Evolutionary conservation across 805 yeast species (phyloP), one percentile per base, ranked within the genome.

Genomic region (Diddensiella transvaalensis): DNA sequence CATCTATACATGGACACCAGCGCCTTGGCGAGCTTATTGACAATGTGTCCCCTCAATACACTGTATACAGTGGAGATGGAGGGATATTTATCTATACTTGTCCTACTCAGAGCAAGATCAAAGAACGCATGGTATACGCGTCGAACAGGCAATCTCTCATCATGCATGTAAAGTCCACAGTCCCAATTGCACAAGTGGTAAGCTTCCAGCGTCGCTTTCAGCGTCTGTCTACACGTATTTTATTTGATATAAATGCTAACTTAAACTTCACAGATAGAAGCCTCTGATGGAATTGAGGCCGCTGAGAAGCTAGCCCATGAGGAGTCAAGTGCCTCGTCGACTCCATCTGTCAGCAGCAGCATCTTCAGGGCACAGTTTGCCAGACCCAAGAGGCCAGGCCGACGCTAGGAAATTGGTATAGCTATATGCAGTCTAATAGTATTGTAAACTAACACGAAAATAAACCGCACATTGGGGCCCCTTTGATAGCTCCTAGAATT

Each of bases 61-160:
- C 79, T 24, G 46, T 63, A 23, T 53, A 44, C 38, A 47, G 48
- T 35, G 50, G 57, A 37, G 56, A 74, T 70, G 67, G 68, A 4
- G 32, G 18, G 4, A 41, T 78, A 29, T 89, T 91, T 64, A 78
- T 90, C 26, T 87, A 87, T 63, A 76, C 91, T 4, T 90, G 96
- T 65, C 98, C 99, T 2, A 80, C 95, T 0, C 89, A 90, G 1
- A 83, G 96, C 38, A 83, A 82, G 66, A 93, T 93, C 36, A 85
- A 83, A 65, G 93, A 89, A 45, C 77, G 98, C 59, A 91, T 91
- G 97, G 65, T 89, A 44, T 88, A 89, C 61, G 98, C 99, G 1
- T 78, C 96, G 2, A 84, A 83, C 52, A 84, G 73, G 23, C 42
- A 38, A 38, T 17, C 42, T 18, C 13, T 21, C 11, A 17, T 38